Conservation (phyloP, 768 basidiomycete genomes). For the Termitomyces sp. region DNA sequence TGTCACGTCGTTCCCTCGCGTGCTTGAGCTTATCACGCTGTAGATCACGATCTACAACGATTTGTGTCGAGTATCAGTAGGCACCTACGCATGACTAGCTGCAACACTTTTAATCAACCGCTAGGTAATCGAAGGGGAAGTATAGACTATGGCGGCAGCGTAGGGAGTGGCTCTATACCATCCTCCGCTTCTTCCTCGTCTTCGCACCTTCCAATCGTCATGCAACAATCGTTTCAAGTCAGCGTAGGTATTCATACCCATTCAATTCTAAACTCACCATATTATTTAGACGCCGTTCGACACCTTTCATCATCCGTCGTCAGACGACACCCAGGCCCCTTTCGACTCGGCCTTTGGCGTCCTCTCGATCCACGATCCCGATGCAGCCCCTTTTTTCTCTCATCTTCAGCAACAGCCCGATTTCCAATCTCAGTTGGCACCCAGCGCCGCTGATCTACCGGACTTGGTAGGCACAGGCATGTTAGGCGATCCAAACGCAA, state of each 20-base stretch:
- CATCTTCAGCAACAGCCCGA: background rate
- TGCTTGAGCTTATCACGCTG: background rate
- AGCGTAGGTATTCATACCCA: background rate
- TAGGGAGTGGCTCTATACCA: slow-evolving; percentile 38
- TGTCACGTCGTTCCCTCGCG: background rate
- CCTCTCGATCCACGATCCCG: slow-evolving; percentile 72
- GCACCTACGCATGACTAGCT: background rate
- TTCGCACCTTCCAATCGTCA: slow-evolving; percentile 40
- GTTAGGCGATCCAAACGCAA: background rate
- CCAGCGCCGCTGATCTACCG: background rate
- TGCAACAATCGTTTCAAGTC: slow-evolving; percentile 1
- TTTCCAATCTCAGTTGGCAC: background rate
- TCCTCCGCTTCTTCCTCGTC: slow-evolving; percentile 51
- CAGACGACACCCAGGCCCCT: background rate
- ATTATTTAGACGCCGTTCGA: background rate
- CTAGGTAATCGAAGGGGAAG: background rate
- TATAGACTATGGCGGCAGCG: slow-evolving; percentile 29
- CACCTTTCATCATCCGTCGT: background rate
- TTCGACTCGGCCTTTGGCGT: slow-evolving; percentile 67
- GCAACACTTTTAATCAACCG: too few species aligned
- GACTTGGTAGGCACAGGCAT: background rate
- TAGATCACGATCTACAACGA: slow-evolving; percentile 36
- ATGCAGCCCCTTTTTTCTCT: slow-evolving; percentile 62
- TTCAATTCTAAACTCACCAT: background rate
- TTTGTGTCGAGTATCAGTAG: slow-evolving; percentile 17